These are phyloP conservation scores for Gracilaria domingensis DNA, from an alignment of 23 red algal genomes.

Conservation along the genomic window DNA sequence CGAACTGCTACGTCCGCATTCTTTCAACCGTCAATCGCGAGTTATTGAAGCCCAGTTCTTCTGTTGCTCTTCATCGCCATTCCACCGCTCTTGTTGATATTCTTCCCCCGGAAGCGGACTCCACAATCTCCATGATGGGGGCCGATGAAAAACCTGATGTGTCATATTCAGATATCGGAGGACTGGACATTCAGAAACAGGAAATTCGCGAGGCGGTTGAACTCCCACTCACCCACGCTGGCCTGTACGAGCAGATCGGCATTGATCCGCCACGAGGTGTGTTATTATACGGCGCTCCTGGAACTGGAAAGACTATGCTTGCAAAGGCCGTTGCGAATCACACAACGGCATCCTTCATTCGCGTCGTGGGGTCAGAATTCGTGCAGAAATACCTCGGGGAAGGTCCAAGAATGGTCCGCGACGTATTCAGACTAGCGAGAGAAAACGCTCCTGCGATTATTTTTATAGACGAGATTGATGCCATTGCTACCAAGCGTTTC, in stretches of 20 bases:
- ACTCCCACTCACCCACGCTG: constrained; percentile 96
- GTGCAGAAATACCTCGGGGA: constrained; percentile 99
- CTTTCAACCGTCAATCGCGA: constrained; percentile 96
- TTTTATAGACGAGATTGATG: constrained; percentile 99
- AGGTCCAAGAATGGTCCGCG: constrained; percentile 99
- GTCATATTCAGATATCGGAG: constrained; percentile 97
- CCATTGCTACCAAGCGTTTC: constrained; percentile 99
- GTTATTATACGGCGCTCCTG: constrained; percentile 94
- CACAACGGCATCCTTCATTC: constrained; percentile 97
- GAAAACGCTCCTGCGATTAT: constrained; percentile 97
- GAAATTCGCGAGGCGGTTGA: constrained; percentile 99
- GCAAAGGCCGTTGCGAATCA: constrained; percentile 99
- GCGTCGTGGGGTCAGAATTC: constrained; percentile 96
- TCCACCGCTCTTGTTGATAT: constrained; percentile 98
- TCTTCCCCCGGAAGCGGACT: constrained; percentile 96
- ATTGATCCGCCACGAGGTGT: constrained; percentile 99
- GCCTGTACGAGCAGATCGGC: constrained; percentile 94
- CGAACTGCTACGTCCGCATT: constrained; percentile 96
- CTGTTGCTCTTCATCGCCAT: constrained; percentile 98
- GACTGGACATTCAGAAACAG: constrained; percentile 99
- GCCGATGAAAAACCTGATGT: constrained; percentile 96
- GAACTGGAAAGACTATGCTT: constrained; percentile 99
- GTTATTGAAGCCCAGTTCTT: constrained; percentile 92
- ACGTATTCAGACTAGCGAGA: constrained; percentile 95
- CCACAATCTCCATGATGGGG: constrained; percentile 95